Conservation (phyloP, 495 filamentous ascomycete species). For the Rostrohypoxylon terebratum region DNA sequence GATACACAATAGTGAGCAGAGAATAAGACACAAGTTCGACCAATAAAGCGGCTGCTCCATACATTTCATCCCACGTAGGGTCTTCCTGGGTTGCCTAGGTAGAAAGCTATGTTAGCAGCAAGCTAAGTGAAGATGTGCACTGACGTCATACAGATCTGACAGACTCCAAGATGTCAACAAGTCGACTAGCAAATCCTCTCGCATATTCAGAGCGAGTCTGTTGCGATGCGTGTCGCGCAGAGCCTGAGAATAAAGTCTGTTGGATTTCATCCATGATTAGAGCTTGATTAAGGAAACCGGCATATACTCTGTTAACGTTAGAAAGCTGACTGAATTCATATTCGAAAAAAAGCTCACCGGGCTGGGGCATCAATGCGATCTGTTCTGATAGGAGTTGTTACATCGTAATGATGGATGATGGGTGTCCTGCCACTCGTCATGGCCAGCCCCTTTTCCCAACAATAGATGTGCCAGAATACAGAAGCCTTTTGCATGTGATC, state of each 20-base stretch:
- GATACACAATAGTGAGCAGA: slow-evolving; percentile 69
- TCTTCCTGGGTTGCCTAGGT: slow-evolving; percentile 21
- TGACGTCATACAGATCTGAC: slow-evolving; percentile 21
- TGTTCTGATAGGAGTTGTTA: slow-evolving; percentile 50
- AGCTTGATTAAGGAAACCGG: slow-evolving; percentile 29
- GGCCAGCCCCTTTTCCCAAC: slow-evolving; percentile 68
- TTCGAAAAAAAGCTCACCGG: slow-evolving; percentile 13
- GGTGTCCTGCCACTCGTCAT: slow-evolving; percentile 71
- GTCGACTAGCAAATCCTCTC: slow-evolving; percentile 24
- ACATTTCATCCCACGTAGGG: slow-evolving; percentile 42
- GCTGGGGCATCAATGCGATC: not conserved
- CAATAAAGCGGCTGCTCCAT: slow-evolving; percentile 58
- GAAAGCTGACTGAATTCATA: not conserved
- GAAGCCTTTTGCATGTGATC: slow-evolving; percentile 45
- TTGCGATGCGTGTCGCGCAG: slow-evolving; percentile 31
- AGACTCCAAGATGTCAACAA: slow-evolving; percentile 22
- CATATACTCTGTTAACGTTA: slow-evolving; percentile 37
- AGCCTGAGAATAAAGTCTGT: slow-evolving; percentile 37
- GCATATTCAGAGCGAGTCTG: slow-evolving; percentile 32
- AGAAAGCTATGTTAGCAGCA: slow-evolving; percentile 12
- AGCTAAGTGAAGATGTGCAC: not conserved
- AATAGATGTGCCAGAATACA: slow-evolving; percentile 73
- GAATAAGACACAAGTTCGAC: slow-evolving; percentile 66
- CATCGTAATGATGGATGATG: slow-evolving; percentile 71
- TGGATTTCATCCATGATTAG: slow-evolving; percentile 43